Evolutionary conservation across 495 filamentous ascomycete genomes (phyloP).

Genomic region (Amniculicola lignicola): DNA sequence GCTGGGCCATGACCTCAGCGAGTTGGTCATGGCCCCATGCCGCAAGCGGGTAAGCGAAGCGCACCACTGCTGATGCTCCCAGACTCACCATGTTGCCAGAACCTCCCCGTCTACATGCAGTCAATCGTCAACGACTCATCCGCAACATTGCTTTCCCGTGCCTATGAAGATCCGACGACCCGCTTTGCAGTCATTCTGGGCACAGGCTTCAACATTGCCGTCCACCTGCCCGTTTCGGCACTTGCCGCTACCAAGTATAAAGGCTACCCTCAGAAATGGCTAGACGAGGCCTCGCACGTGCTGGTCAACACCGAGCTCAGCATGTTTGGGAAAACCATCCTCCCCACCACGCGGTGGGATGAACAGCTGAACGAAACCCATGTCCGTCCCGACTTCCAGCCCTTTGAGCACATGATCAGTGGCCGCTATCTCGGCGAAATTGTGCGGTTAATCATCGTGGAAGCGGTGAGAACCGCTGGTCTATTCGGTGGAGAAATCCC

Average conservation of each 20-base stretch:
- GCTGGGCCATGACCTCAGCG: conserved; percentile 56
- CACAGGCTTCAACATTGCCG: conserved; percentile 46
- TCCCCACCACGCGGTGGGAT: conserved; percentile 45
- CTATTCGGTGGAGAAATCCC: conserved; percentile 58
- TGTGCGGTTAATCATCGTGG: conserved; percentile 52
- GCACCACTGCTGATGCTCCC: too few relatives aligned
- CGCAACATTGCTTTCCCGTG: conserved; percentile 46
- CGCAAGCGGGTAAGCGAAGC: conserved; percentile 43
- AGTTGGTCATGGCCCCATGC: conserved; percentile 58
- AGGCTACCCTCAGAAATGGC: conserved; percentile 39
- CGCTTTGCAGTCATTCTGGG: conserved; percentile 46
- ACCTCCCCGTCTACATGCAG: conserved; percentile 42
- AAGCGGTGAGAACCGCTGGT: conserved; percentile 53
- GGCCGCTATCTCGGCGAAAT: conserved; percentile 56
- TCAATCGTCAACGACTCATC: conserved; percentile 47
- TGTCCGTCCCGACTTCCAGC: conserved; percentile 45
- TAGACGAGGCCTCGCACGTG: conserved; percentile 40
- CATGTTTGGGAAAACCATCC: conserved; percentile 46
- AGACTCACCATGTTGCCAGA: conserved; percentile 25
- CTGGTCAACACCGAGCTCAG: conserved; percentile 48
- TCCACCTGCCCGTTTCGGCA: conserved; percentile 41
- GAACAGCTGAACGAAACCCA: conserved; percentile 43
- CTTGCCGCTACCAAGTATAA: conserved; percentile 42
- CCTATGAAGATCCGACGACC: conserved; percentile 43
- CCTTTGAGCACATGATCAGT: conserved; percentile 51